Percentiles rank a stretch among this genome's conserved stretches.
These are phyloP conservation scores for Melaleuca quinquenervia DNA, from an alignment of 345 rosid genomes.

Conservation along the genomic window DNA sequence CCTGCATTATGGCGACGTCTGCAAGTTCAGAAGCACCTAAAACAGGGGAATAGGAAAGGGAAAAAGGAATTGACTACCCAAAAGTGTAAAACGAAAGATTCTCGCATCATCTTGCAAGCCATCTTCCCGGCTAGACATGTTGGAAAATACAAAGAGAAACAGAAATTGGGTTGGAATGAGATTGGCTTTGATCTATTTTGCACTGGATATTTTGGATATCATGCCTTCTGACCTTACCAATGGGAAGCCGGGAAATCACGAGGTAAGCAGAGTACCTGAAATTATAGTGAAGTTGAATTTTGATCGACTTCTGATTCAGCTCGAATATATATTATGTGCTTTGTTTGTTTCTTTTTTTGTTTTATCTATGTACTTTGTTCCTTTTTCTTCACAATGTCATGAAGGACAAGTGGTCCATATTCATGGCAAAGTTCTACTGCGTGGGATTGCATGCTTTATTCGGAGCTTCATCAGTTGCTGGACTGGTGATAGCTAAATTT, in stretches of 20 bases:
- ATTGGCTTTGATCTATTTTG: neutral
- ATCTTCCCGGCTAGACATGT: neutral
- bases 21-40: neutral
- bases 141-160: neutral
- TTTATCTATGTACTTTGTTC: too few species aligned
- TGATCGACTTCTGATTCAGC: neutral
- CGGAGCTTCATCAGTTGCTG: constrained; percentile 67
- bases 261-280: constrained; percentile 26
- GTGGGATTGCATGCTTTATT: constrained; percentile 71
- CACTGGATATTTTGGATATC: too few species aligned
- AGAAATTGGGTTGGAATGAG: neutral
- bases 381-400: neutral
- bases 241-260: constrained; percentile 59
- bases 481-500: constrained; percentile 42
- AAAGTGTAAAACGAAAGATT: neutral
- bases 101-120: too few species aligned
- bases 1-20: neutral
- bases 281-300: neutral
- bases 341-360: neutral
- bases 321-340: neutral
- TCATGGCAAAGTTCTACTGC: constrained; percentile 92
- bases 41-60: neutral
- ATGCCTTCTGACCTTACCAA: constrained; percentile 61
- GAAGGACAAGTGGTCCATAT: constrained; percentile 64
- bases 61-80: neutral